These are phyloP conservation scores for Perkinsus chesapeaki DNA, from an alignment of 169 alveolate genomes.

Conservation along the genomic window DNA sequence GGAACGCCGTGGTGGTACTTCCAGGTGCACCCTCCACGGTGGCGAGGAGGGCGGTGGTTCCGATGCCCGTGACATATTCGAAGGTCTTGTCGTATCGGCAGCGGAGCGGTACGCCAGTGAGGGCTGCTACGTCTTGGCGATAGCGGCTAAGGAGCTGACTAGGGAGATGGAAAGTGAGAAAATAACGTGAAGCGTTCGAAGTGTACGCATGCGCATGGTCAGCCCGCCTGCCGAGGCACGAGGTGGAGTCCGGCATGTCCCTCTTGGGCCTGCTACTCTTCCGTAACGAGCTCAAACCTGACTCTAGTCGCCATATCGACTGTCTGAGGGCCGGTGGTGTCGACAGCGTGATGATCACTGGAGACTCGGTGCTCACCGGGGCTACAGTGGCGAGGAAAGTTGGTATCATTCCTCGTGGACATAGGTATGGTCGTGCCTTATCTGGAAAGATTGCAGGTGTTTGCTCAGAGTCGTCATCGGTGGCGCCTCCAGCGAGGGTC, in stretches of 20 bases:
- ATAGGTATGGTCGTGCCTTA: too few species aligned
- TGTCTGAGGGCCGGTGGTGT: conserved; percentile 50
- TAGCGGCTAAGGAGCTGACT: not conserved
- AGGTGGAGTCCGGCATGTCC: too few species aligned
- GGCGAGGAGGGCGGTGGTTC: not conserved
- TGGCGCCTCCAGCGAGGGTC: not conserved
- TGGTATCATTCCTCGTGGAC: not conserved
- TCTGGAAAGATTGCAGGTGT: too few species aligned
- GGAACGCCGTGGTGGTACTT: not conserved
- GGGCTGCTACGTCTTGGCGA: too few species aligned
- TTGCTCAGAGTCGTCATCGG: not conserved
- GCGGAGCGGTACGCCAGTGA: not conserved
- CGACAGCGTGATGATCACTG: conserved; percentile 29
- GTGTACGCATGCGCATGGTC: too few species aligned
- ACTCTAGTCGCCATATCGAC: conserved; percentile 27
- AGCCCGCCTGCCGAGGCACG: too few species aligned
- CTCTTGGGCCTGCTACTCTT: conserved; percentile 12
- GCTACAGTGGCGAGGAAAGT: not conserved
- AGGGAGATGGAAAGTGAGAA: not conserved
- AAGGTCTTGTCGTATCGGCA: not conserved
- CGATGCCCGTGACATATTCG: not conserved
- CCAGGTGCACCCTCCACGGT: not conserved
- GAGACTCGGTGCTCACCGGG: not conserved
- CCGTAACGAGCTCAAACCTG: conserved; percentile 16
- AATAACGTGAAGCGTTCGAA: too few species aligned